These are phyloP conservation scores for Pyrenopolyporus hunteri DNA, from an alignment of 495 filamentous ascomycete species.

Conservation along the genomic window DNA sequence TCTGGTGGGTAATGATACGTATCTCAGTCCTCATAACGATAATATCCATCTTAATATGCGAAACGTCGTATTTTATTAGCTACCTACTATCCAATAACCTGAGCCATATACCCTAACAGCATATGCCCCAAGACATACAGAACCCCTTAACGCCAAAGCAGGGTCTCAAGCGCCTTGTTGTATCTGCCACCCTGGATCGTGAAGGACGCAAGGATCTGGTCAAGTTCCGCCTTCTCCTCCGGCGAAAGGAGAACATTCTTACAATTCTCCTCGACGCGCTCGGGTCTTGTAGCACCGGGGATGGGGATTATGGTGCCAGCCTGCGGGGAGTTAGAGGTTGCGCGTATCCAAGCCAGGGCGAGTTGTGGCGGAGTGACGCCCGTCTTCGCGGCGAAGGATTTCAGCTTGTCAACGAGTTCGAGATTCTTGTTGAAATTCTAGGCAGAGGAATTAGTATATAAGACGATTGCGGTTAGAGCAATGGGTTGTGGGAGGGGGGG, in stretches of 20 bases:
- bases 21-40: no score
- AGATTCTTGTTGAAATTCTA: conserved; percentile 68
- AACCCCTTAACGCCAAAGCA: background rate
- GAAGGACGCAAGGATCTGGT: conserved; percentile 38
- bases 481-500: background rate
- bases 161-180: background rate
- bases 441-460: background rate
- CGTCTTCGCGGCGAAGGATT: conserved; percentile 66
- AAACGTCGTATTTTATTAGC: no score
- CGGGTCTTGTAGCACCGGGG: conserved; percentile 61
- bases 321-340: conserved; percentile 33
- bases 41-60: no score
- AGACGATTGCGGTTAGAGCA: background rate
- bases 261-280: conserved; percentile 48
- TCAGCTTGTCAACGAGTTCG: conserved; percentile 67
- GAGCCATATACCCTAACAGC: no score
- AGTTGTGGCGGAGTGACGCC: conserved; percentile 70
- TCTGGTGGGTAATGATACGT: no score
- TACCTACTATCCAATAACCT: no score
- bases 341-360: conserved; percentile 67
- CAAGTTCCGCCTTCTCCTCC: conserved; percentile 45
- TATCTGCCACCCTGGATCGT: conserved; percentile 1
- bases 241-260: conserved; percentile 40
- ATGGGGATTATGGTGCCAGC: conserved; percentile 72
- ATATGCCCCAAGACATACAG: background rate